Base-by-base conservation (phyloP, 176 grass and related monocot species). In the Secale cereale region DNA sequence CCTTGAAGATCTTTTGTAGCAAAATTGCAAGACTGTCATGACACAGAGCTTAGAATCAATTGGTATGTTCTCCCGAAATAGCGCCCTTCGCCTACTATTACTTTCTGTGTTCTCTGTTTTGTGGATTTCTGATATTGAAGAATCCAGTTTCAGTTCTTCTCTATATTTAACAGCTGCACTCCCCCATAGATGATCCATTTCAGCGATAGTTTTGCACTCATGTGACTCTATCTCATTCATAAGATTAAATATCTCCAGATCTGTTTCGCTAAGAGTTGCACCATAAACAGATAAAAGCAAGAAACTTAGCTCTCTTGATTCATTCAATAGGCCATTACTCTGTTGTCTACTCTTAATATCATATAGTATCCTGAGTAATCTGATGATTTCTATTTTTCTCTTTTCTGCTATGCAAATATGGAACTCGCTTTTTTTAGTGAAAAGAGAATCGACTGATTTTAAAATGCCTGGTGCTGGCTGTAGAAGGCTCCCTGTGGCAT, bases 111-210 rank as follows among this genome's bases (percentile, higher is more conserved):
- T 81, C 65, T 88, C 88, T 61, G 39, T 74, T 46, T 70, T 70
- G 66, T 87, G 66, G 22, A 48, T 70, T 65, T 84, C 82, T 56
- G 87, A 83, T 77, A 71, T 79, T 83, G 86, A 74, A 66, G 60
- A 71, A 66, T 97, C 92, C 37, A 89, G 72, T 78, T 87, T 90
- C 65, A 94, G 52, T 87, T 98, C 95, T 77, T 95, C 90, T 88
- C 77, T 93, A 54, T 95, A 84, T 90, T 88, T 93, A 33, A 88
- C 63, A 79, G 86, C 80, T 72, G 91, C 85, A 78, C 52, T 82
- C 69, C 95, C 95, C 91, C 91, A 98, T 37, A 98, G 80, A 91
- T 98, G 92, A 89, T 98, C 95, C 60, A 95, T 87, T 86, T 98
- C 92, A 40, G 91, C 52, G 78, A 98, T 90, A 56, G 63, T 86